These are phyloP conservation scores for Fomitopsis pulvina DNA, from an alignment of 768 basidiomycete species.

Conservation along the genomic window DNA sequence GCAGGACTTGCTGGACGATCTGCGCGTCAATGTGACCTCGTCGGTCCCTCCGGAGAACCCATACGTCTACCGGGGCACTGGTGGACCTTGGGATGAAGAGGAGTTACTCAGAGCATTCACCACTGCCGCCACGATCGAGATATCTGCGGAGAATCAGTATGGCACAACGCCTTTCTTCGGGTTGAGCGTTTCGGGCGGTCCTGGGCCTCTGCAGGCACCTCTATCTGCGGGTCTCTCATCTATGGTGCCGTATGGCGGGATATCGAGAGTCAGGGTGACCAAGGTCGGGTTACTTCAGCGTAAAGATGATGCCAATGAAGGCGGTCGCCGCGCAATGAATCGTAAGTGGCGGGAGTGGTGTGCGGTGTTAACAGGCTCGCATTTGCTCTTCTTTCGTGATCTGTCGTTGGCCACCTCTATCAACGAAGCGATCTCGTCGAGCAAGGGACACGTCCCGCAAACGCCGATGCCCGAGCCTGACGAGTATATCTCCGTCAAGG, in stretches of 20 bases:
- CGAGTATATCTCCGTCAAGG: constrained; percentile 73
- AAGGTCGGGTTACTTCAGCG: constrained; percentile 78
- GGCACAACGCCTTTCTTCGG: constrained; percentile 34
- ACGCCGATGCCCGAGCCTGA: constrained; percentile 64
- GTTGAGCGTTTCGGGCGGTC: constrained; percentile 30
- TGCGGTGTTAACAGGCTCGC: constrained; percentile 83
- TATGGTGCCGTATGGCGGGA: constrained; percentile 19
- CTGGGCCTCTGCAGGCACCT: constrained; percentile 23
- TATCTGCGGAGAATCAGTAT: constrained; percentile 38
- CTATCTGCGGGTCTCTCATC: constrained; percentile 22
- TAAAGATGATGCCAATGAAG: constrained; percentile 73
- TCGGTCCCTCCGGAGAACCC: constrained; percentile 57
- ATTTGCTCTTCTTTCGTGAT: constrained; percentile 87
- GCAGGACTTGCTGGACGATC: constrained; percentile 59
- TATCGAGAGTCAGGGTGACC: constrained; percentile 56
- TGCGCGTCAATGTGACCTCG: constrained; percentile 59
- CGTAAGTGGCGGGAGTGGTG: constrained; percentile 88
- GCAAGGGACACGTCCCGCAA: constrained; percentile 31
- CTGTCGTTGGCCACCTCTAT: constrained; percentile 45
- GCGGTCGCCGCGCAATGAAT: constrained; percentile 66
- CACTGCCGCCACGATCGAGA: constrained; percentile 49
- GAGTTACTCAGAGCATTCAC: constrained; percentile 61
- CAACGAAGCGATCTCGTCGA: constrained; percentile 34
- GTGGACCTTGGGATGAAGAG: constrained; percentile 60
- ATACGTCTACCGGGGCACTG: constrained; percentile 60